Evolutionary conservation across 2,329 filamentous ascomycete genomes (phyloP).

Genomic region (Xylaria polymorpha): DNA sequence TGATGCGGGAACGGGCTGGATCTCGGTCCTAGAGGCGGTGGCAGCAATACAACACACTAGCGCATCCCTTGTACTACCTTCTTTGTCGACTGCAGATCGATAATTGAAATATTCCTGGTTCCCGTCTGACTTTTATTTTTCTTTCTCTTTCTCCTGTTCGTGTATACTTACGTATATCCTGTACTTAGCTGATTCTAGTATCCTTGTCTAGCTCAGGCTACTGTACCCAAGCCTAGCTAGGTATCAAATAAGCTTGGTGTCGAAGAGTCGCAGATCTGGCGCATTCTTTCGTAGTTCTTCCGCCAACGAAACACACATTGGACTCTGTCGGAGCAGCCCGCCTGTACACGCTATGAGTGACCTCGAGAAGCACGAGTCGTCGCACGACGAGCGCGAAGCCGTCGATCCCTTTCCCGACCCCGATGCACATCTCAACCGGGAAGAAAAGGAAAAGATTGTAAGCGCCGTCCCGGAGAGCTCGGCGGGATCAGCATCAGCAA

Average conservation of each 20-base stretch:
- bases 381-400: constrained; percentile 40
- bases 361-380: constrained; percentile 45
- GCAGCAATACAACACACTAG: constrained; percentile 13
- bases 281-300: not conserved
- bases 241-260: constrained; percentile 5
- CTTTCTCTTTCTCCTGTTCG: constrained; percentile 1
- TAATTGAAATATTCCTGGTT: constrained; percentile 29
- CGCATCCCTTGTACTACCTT: constrained; percentile 6
- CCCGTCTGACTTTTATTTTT: constrained; percentile 10
- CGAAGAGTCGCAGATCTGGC: constrained; percentile 4
- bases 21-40: not conserved
- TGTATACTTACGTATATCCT: not conserved
- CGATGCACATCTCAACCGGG: constrained; percentile 66
- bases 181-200: constrained; percentile 1
- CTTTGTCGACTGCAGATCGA: constrained; percentile 26
- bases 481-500: not conserved
- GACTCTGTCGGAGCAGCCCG: not conserved
- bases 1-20: not conserved
- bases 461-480: constrained; percentile 36
- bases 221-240: constrained; percentile 3
- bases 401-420: constrained; percentile 57
- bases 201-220: not conserved
- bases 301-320: constrained; percentile 2
- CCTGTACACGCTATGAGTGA: constrained; percentile 44
- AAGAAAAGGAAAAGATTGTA: constrained; percentile 67